Evolutionary conservation across 2,329 filamentous ascomycete genomes (phyloP).

Genomic region (Aspergillus viridinutans): DNA sequence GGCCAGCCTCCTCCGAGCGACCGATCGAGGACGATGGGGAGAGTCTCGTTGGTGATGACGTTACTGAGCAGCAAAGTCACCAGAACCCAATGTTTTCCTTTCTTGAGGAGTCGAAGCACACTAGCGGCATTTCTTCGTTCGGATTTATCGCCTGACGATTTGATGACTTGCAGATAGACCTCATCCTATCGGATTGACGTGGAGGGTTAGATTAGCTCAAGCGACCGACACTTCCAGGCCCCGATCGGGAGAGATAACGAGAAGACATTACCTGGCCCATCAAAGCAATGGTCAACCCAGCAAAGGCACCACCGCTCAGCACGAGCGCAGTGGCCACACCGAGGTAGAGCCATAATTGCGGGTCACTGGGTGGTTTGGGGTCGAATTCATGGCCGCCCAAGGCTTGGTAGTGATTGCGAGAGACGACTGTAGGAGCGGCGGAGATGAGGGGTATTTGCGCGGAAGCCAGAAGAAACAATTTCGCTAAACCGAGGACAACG

Average conservation of each 20-base stretch:
- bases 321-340: slow-evolving; percentile 75
- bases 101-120: slow-evolving; percentile 74
- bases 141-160: slow-evolving; percentile 75
- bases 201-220: neutral
- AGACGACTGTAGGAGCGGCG: slow-evolving; percentile 30
- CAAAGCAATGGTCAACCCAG: slow-evolving; percentile 70
- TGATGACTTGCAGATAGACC: slow-evolving; percentile 93
- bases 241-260: neutral
- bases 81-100: slow-evolving; percentile 96
- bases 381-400: slow-evolving; percentile 30
- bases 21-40: slow-evolving; percentile 90
- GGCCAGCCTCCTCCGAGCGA: slow-evolving; percentile 93
- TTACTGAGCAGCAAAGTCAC: slow-evolving; percentile 92
- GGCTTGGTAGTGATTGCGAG: slow-evolving; percentile 5
- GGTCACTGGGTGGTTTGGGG: slow-evolving; percentile 54
- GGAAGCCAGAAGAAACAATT: slow-evolving; percentile 36
- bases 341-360: slow-evolving; percentile 75
- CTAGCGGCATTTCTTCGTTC: slow-evolving; percentile 81
- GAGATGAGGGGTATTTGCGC: slow-evolving; percentile 36
- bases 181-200: slow-evolving; percentile 61
- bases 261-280: slow-evolving; percentile 55
- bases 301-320: slow-evolving; percentile 85
- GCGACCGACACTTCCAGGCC: neutral
- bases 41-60: slow-evolving; percentile 95
- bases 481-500: slow-evolving; percentile 38